These are phyloP conservation scores for Juglanconis sp. DNA, from an alignment of 2,329 filamentous ascomycete species.

Conservation along the genomic window DNA sequence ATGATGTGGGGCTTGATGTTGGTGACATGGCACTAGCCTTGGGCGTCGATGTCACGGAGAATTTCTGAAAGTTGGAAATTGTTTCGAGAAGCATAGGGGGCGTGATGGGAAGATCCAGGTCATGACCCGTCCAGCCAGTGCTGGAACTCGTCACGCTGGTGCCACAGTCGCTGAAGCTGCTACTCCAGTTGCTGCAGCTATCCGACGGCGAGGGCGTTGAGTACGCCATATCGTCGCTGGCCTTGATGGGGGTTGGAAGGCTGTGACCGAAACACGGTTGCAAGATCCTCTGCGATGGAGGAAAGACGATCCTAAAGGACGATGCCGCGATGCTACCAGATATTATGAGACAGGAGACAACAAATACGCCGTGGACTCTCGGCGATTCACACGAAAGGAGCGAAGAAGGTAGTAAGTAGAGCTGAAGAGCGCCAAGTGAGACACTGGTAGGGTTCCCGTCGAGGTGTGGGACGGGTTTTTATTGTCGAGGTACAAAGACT, in stretches of 20 bases:
- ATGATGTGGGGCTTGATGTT: not conserved
- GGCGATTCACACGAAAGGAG: not conserved
- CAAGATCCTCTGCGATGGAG: not conserved
- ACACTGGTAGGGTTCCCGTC: not conserved
- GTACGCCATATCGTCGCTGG: not conserved
- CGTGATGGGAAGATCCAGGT: not conserved
- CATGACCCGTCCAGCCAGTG: not conserved
- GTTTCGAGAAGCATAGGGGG: not conserved
- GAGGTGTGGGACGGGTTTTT: not conserved
- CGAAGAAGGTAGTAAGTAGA: not conserved
- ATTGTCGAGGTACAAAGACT: conserved; percentile 5
- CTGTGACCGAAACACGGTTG: not conserved
- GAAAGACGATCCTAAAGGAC: not conserved
- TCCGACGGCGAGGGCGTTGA: conserved; percentile 8
- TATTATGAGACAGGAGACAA: not conserved
- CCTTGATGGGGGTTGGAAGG: not conserved
- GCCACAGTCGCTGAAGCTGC: not conserved
- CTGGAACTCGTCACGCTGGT: not conserved
- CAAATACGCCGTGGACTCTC: not conserved
- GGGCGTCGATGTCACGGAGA: not conserved
- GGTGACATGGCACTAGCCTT: not conserved
- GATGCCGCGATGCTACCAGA: not conserved
- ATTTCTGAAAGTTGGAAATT: not conserved
- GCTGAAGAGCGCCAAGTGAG: conserved; percentile 5
- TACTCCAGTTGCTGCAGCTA: conserved; percentile 5